A percentile compares a stretch with the other conserved stretches of the same genome.
Conservation (phyloP, 2,329 filamentous ascomycete genomes). For the Niveomyces coronatus region DNA sequence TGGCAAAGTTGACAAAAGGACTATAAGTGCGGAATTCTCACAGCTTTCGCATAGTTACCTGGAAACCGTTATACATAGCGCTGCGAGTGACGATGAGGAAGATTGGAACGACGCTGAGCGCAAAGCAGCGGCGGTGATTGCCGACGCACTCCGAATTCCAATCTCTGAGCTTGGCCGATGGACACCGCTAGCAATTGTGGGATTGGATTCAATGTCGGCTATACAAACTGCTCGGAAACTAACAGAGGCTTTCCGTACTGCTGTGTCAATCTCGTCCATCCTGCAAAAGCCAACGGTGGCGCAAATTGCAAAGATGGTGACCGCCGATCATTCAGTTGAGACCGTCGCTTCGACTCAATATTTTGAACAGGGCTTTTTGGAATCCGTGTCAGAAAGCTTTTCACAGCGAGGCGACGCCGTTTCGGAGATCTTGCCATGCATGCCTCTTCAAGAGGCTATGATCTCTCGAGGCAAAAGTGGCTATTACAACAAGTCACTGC, state of each 20-base stretch:
- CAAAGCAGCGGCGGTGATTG: slow-evolving; percentile 44
- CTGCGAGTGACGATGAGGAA: slow-evolving; percentile 21
- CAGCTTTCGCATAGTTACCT: slow-evolving; percentile 36
- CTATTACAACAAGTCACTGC: slow-evolving; percentile 65
- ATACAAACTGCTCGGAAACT: slow-evolving; percentile 58
- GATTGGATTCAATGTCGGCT: slow-evolving; percentile 74
- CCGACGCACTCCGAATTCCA: slow-evolving; percentile 36
- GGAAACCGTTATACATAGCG: slow-evolving; percentile 19
- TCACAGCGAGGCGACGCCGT: slow-evolving; percentile 25
- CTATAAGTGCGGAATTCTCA: slow-evolving; percentile 39
- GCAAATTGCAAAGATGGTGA: slow-evolving; percentile 37
- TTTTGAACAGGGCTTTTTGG: slow-evolving; percentile 19
- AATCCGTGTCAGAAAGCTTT: slow-evolving; percentile 23
- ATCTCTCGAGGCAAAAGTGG: slow-evolving; percentile 43
- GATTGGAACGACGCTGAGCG: slow-evolving; percentile 47
- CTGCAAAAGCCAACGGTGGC: slow-evolving; percentile 59
- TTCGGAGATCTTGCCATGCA: slow-evolving; percentile 62
- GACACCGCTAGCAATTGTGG: slow-evolving; percentile 67
- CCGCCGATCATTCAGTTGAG: slow-evolving; percentile 2
- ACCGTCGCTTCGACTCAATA: slow-evolving; percentile 9
- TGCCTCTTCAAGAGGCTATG: slow-evolving; percentile 83
- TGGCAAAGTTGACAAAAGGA: slow-evolving; percentile 59
- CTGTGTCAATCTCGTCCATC: slow-evolving; percentile 57
- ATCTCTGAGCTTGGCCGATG: slow-evolving; percentile 43
- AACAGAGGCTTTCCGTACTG: slow-evolving; percentile 29